Evolutionary conservation across 306 rosid species (phyloP).

Genomic region (Mimosa pudica): DNA sequence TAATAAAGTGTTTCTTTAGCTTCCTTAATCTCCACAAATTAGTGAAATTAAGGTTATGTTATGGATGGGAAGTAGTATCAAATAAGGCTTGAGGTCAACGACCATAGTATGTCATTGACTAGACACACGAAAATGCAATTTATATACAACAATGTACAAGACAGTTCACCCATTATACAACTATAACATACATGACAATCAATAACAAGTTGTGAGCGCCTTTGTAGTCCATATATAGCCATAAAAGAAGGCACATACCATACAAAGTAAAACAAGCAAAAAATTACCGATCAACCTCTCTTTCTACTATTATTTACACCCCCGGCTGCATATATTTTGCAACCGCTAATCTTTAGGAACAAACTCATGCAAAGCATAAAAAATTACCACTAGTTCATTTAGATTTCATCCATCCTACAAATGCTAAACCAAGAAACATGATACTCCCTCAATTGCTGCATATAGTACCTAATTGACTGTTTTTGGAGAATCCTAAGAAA

Average conservation of each 20-base stretch:
- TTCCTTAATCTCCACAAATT: no score
- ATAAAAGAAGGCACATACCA: neutral
- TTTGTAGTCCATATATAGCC: neutral
- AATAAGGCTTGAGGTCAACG: neutral
- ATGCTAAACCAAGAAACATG: neutral
- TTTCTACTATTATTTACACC: neutral
- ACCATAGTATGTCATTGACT: neutral
- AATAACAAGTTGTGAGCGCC: neutral
- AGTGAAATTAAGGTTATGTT: no score
- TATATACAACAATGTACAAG: neutral
- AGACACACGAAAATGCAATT: neutral
- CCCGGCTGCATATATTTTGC: neutral
- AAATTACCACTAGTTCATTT: neutral
- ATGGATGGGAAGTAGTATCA: no score
- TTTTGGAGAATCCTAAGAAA: no score
- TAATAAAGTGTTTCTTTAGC: no score
- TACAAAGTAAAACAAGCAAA: neutral
- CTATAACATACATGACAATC: neutral
- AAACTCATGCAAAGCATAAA: neutral
- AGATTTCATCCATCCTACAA: neutral
- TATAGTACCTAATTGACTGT: no score
- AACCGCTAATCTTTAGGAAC: neutral
- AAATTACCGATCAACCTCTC: neutral
- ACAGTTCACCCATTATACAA: neutral
- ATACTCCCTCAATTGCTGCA: neutral